Base-by-base conservation (phyloP, 768 basidiomycete genomes). In the Hygrocybe punicea region DNA sequence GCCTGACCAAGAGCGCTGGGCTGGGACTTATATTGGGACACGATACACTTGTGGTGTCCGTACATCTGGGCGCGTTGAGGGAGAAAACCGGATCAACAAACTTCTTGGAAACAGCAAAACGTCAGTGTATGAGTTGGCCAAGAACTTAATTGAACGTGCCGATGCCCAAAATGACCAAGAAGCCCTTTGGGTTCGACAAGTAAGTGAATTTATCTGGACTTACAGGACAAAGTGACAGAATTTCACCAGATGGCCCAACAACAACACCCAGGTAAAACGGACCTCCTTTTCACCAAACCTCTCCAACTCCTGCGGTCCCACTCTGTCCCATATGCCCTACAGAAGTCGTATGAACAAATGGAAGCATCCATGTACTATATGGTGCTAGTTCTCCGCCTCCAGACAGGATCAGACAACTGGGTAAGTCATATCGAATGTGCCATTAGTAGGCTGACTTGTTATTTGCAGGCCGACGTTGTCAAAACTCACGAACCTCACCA, bases 31-130 rank as follows among this genome's bases (percentile, higher is more conserved):
- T 60, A 52, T 70, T 3, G 61, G 65, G 21, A 23, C 55, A 21
- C 33, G 51, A 13, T 76, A 72, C 55, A 73, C 73, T 9, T 66
- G 61, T 21, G 73, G 73, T 1, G 62, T 73, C 4, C 46, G 71
- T 1, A 76, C 72, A 24, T 73, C 68, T 62, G 70, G 74, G 1
- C 58, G 65, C 1, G 64, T 71, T 0, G 71, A 74, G 54, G 48
- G 44, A 0, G 72, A 72, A 53, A 73, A 74, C 50, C 53, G 64
- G 0, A 56, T 70, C 19, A 71, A 63, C 25, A 69, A 71, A 49
- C 40, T 11, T 1, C 25, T 74, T 21, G 57, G 62, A 6, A 65
- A 65, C 1, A 61, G 68, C 8, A 71, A 65, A 52, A 66, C 61
- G 33, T 61, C 52, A 2, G 19, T 16, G 4, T 40, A 53, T 34